phyloP scores from a whole-genome alignment of 179 eudicot genomes.

The Dionaea muscipula region DNA sequence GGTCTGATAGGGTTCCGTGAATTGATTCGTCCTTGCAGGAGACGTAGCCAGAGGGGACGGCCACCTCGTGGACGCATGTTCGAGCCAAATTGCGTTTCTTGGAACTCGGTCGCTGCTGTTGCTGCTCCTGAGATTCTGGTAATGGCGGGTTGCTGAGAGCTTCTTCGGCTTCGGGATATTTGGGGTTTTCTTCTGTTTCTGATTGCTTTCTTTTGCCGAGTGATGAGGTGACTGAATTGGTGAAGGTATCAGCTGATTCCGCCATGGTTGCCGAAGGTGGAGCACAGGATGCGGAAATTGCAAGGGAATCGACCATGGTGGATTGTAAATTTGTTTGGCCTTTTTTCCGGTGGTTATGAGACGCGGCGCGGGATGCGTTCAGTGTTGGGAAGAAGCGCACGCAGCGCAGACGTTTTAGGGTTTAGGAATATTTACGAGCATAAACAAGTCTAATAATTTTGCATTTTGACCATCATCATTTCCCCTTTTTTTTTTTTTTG shows the following conservation, averaged over 20 bases:
- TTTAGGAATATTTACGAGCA: too few relatives aligned
- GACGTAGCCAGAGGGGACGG: slow-evolving; percentile 50
- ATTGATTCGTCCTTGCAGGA: slow-evolving; percentile 30
- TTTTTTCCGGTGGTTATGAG: too few relatives aligned
- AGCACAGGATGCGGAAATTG: too few relatives aligned
- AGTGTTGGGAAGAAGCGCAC: too few relatives aligned
- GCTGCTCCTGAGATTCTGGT: not conserved
- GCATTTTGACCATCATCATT: too few relatives aligned
- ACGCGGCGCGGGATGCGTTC: too few relatives aligned
- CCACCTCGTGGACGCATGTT: slow-evolving; percentile 93
- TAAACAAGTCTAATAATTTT: too few relatives aligned
- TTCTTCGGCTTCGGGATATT: not conserved
- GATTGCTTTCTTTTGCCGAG: slow-evolving; percentile 17
- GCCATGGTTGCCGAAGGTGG: not conserved
- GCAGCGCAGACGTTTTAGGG: too few relatives aligned
- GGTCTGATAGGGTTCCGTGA: slow-evolving; percentile 65
- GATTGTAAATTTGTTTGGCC: too few relatives aligned
- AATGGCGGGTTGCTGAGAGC: not conserved
- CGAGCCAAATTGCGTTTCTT: slow-evolving; percentile 37
- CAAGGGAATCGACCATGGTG: too few relatives aligned
- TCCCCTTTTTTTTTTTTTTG: too few relatives aligned
- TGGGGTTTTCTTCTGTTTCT: not conserved
- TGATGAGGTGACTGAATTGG: not conserved
- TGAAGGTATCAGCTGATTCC: not conserved
- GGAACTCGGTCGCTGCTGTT: slow-evolving; percentile 1